These are phyloP conservation scores for Triangularia verruculosa DNA, from an alignment of 2,329 filamentous ascomycete species.

Conservation along the genomic window DNA sequence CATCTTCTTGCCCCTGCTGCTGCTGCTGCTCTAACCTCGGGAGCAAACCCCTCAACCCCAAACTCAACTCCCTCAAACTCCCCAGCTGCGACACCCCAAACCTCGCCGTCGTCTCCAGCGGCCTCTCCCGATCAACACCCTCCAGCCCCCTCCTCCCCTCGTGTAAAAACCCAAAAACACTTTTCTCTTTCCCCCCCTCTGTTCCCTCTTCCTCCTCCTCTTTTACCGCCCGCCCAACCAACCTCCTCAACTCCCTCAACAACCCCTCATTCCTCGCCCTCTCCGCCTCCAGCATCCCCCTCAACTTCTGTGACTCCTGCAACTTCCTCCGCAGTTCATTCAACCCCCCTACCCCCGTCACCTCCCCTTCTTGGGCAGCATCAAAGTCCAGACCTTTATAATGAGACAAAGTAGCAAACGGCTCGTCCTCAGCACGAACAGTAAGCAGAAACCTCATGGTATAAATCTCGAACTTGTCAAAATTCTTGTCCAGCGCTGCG, in stretches of 20 bases:
- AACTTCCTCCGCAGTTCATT: conserved; percentile 69
- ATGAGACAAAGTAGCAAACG: conserved; percentile 79
- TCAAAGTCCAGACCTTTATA: conserved; percentile 66
- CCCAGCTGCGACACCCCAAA: conserved; percentile 84
- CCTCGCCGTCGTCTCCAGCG: background rate
- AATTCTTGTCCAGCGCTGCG: conserved; percentile 77
- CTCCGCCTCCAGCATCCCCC: conserved; percentile 67
- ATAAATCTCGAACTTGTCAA: conserved; percentile 86
- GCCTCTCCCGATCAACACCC: conserved; percentile 37
- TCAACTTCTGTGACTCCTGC: conserved; percentile 74
- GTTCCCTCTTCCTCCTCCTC: conserved; percentile 13
- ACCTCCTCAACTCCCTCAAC: conserved; percentile 58
- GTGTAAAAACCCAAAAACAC: conserved; percentile 56
- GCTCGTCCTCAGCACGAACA: conserved; percentile 64
- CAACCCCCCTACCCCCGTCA: conserved; percentile 59
- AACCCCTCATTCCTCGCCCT: conserved; percentile 68
- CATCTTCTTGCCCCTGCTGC: conserved; percentile 33
- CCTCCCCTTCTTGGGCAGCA: conserved; percentile 8
- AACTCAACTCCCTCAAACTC: conserved; percentile 65
- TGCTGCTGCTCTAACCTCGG: conserved; percentile 52
- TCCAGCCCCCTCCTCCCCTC: conserved; percentile 50
- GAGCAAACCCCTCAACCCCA: conserved; percentile 60
- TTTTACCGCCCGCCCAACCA: conserved; percentile 36
- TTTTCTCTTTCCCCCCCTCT: conserved; percentile 3
- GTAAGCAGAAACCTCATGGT: conserved; percentile 81